These are phyloP conservation scores for Dictyophora rubrovolvata DNA, from an alignment of 768 basidiomycete genomes.

Conservation along the genomic window DNA sequence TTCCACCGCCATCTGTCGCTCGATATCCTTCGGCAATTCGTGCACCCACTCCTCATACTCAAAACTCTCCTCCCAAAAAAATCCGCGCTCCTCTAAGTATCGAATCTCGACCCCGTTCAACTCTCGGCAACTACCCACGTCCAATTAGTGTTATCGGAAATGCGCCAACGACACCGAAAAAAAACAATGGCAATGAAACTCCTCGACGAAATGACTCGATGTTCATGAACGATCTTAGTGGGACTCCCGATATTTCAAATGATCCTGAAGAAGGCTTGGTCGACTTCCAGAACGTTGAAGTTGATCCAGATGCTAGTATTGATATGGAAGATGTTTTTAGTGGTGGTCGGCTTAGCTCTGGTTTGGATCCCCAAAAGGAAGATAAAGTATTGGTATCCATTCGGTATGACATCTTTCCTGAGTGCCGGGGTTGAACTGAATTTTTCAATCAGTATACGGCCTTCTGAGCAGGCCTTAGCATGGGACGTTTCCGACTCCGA, in stretches of 20 bases:
- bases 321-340: conserved; percentile 60
- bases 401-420: conserved; percentile 32
- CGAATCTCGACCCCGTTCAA: conserved; percentile 7
- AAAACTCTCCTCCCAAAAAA: neutral
- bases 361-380: conserved; percentile 28
- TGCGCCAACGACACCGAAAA: conserved; percentile 6
- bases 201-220: conserved; percentile 1
- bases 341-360: conserved; percentile 42
- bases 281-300: conserved; percentile 53
- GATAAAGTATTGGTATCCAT: conserved; percentile 85
- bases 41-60: neutral
- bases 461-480: conserved; percentile 39
- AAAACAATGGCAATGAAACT: neutral
- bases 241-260: conserved; percentile 63
- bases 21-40: conserved; percentile 7
- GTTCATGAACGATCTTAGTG: neutral
- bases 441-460: conserved; percentile 43
- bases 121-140: neutral
- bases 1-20: neutral
- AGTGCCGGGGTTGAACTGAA: neutral
- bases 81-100: conserved; percentile 5
- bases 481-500: conserved; percentile 33
- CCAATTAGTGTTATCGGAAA: conserved; percentile 3
- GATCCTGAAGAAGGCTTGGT: conserved; percentile 71
- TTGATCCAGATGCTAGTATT: conserved; percentile 10